Base-by-base conservation (phyloP, 2,329 filamentous ascomycete species). In the Fusarium sp. region DNA sequence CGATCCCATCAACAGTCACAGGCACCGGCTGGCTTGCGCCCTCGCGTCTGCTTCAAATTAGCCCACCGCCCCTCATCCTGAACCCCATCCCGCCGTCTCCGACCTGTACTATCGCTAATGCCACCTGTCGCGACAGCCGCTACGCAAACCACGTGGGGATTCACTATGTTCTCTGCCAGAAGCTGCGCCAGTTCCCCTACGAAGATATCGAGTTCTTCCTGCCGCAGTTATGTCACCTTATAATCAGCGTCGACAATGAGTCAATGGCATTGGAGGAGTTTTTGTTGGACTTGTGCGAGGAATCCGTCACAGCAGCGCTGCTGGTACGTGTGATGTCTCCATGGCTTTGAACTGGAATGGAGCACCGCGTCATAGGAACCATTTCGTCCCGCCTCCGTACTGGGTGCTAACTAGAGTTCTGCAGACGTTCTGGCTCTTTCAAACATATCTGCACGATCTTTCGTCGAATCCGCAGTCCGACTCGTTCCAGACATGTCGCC, bases 141-240 rank as follows among this genome's bases (percentile, higher is more conserved):
- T 96, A 96, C 86, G 93, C 94, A 82, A 92, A 96, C 84, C 93
- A 96, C 87, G 93, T 96, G 82, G 94, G 94, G 79, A 96, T 96
- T 80, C 93, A 96, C 85, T 94, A 96, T 87, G 93, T 95, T 72
- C 90, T 96, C 73, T 96, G 94, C 87, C 93, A 92, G 79, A 96
- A 96, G 89, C 88, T 96, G 81, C 93, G 94, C 81, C 93, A 94
- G 83, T 96, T 96, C 81, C 93, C 93, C 74, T 96, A 96, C 85
- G 93, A 95, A 86, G 93, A 96, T 84, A 95, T 96, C 82, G 94
- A 96, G 84, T 96, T 96, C 91, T 96, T 96, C 87, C 89, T 96
- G 59, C 94, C 94, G 72, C 93, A 94, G 86, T 87, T 96, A 87
- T 96, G 94, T 82, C 94, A 96, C 85, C 91, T 96, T 73, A 91